These are phyloP conservation scores for Pseudozyma sp. DNA, from an alignment of 1,284 basidiomycete species.

Conservation along the genomic window DNA sequence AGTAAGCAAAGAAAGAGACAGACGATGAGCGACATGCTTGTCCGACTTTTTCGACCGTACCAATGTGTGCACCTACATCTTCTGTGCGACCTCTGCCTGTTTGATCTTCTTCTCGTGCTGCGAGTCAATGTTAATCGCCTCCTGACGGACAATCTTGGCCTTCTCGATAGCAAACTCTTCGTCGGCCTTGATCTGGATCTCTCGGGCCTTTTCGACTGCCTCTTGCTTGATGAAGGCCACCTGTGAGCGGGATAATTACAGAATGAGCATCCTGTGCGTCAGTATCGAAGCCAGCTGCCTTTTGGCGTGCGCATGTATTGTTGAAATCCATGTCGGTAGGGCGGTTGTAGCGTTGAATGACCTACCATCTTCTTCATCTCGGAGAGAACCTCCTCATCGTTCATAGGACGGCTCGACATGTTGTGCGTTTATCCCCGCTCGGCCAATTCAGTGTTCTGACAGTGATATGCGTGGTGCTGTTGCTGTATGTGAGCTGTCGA, in stretches of 20 bases:
- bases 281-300: neutral
- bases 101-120: constrained; percentile 68
- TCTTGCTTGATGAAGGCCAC: constrained; percentile 69
- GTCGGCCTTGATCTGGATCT: constrained; percentile 69
- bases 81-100: constrained; percentile 64
- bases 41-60: neutral
- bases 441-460: neutral
- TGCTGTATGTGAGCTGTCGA: neutral
- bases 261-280: neutral
- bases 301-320: too few relatives aligned
- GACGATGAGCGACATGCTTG: neutral
- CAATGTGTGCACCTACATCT: constrained; percentile 56
- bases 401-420: constrained; percentile 75
- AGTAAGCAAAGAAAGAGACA: neutral
- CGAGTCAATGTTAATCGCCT: constrained; percentile 64
- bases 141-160: constrained; percentile 68
- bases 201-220: constrained; percentile 67
- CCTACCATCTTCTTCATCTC: constrained; percentile 98
- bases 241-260: constrained; percentile 14
- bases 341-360: neutral
- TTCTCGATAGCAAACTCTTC: constrained; percentile 69
- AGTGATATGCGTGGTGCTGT: neutral
- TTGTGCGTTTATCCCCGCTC: constrained; percentile 8
- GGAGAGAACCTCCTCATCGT: constrained; percentile 93
- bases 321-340: neutral